Percentiles rank a stretch among this genome's conserved stretches.
Conservation (phyloP, 179 eudicot genomes). For the Silene noctiflora region DNA sequence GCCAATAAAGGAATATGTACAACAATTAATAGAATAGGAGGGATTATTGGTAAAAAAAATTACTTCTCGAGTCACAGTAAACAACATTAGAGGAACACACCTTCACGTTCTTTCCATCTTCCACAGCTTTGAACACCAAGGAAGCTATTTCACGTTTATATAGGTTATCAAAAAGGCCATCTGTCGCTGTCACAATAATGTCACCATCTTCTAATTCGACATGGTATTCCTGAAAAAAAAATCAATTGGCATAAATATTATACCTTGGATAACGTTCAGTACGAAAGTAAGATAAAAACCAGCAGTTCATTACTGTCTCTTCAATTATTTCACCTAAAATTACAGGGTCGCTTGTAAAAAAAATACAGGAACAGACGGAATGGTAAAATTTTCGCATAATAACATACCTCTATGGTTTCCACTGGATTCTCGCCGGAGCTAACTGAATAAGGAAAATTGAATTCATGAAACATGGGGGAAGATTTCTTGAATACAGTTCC, state of each 20-base stretch:
- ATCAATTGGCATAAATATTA: neutral
- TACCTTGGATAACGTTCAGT: neutral
- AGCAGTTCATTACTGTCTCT: neutral
- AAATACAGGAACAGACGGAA: neutral
- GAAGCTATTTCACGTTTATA: conserved; percentile 68
- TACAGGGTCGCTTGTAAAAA: neutral
- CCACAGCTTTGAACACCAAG: conserved; percentile 43
- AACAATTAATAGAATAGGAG: no score
- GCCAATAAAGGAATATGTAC: no score
- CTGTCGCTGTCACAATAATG: conserved; percentile 67
- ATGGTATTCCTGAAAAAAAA: conserved; percentile 47
- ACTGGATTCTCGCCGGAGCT: conserved; percentile 48
- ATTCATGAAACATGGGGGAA: conserved; percentile 59
- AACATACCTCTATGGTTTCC: conserved; percentile 53
- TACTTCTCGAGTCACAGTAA: neutral
- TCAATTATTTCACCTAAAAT: neutral
- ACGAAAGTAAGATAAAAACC: neutral
- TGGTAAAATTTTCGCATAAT: neutral
- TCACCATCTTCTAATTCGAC: conserved; percentile 70
- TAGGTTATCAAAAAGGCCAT: conserved; percentile 86
- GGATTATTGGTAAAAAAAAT: no score
- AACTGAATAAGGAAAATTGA: conserved; percentile 60
- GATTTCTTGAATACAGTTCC: conserved; percentile 51
- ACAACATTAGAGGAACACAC: conserved; percentile 31
- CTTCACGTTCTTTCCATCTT: conserved; percentile 46